Conservation (phyloP, 345 rosid genomes). For the Stellera chamaejasme region DNA sequence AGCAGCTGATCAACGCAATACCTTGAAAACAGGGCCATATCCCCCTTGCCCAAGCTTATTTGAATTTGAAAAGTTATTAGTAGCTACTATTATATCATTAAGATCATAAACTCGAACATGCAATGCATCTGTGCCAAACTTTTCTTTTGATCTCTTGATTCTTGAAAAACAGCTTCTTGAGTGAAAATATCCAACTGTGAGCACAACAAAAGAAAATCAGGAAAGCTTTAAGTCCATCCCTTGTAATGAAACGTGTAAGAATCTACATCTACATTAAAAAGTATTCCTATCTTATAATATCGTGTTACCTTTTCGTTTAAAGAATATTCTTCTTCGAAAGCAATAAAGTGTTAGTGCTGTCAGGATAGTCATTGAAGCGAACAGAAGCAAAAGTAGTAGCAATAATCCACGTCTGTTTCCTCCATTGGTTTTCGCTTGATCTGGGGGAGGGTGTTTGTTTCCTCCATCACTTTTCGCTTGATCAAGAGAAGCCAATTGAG, state of each 20-base stretch:
- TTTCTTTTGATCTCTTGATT: not conserved
- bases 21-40: conserved; percentile 16
- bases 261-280: too few species aligned
- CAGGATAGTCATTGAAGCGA: not conserved
- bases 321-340: conserved; percentile 6
- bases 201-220: too few species aligned
- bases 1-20: too few species aligned
- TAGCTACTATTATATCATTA: conserved; percentile 3
- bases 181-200: too few species aligned
- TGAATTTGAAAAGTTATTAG: conserved; percentile 6
- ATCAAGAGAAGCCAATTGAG: too few species aligned
- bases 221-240: too few species aligned
- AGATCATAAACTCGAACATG: conserved; percentile 7
- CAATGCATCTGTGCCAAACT: not conserved
- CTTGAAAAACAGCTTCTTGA: not conserved
- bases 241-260: too few species aligned
- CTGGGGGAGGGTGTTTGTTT: too few species aligned
- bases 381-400: not conserved
- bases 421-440: too few species aligned
- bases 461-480: too few species aligned
- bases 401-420: not conserved
- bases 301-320: conserved; percentile 15
- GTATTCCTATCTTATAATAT: too few species aligned
- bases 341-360: conserved; percentile 1
- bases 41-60: conserved; percentile 19